These are phyloP conservation scores for Dryas alaskensis DNA, from an alignment of 306 rosid species.

Conservation along the genomic window DNA sequence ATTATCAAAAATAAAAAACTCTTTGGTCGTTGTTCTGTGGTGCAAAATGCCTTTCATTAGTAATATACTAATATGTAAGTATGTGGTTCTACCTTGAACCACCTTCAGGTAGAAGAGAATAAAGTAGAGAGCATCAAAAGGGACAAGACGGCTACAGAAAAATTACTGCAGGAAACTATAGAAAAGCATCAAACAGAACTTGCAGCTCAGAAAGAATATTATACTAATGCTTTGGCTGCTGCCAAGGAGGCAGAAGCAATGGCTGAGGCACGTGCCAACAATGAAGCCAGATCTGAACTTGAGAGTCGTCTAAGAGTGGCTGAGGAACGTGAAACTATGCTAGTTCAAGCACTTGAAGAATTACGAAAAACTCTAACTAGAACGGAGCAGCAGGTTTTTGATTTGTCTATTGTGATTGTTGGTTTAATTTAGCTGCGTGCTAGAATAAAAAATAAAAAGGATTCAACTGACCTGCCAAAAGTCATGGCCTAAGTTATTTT, in stretches of 20 bases:
- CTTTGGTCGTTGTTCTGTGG: background rate
- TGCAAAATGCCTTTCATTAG: background rate
- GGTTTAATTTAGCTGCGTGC: slow-evolving; percentile 26
- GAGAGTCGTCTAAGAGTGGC: slow-evolving; percentile 86
- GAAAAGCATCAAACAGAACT: slow-evolving; percentile 91
- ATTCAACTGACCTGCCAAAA: slow-evolving; percentile 11
- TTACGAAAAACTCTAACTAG: slow-evolving; percentile 91
- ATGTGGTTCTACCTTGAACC: background rate
- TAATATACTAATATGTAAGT: slow-evolving; percentile 32
- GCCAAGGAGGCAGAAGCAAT: slow-evolving; percentile 96
- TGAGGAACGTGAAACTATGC: slow-evolving; percentile 91
- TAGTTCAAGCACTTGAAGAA: slow-evolving; percentile 93
- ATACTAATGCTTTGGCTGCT: slow-evolving; percentile 78
- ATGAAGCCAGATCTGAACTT: slow-evolving; percentile 89
- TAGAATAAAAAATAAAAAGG: background rate
- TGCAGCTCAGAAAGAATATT: slow-evolving; percentile 80
- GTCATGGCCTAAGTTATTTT: slow-evolving; percentile 11
- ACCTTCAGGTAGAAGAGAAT: slow-evolving; percentile 84
- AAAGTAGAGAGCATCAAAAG: slow-evolving; percentile 92
- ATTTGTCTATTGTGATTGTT: slow-evolving; percentile 23
- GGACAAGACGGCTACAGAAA: slow-evolving; percentile 95
- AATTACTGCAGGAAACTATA: slow-evolving; percentile 86
- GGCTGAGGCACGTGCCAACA: slow-evolving; percentile 90
- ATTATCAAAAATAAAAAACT: background rate
- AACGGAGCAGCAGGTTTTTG: slow-evolving; percentile 89